A percentile compares a stretch with the other conserved stretches of the same genome.
Evolutionary conservation across 1,284 basidiomycete genomes (phyloP).

Genomic region (Dichomitus squalens): DNA sequence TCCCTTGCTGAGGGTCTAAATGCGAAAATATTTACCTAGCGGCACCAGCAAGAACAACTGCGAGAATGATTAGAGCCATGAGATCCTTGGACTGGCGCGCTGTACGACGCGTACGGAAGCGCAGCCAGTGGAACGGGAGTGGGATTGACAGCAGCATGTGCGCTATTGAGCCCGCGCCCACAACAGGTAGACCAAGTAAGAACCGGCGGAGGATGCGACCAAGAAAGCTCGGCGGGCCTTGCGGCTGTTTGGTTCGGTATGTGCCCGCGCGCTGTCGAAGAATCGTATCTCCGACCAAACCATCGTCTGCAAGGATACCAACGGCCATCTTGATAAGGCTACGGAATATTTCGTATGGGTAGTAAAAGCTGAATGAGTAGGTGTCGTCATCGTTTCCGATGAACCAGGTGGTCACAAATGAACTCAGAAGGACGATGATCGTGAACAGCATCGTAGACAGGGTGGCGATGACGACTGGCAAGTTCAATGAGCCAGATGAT

Average conservation of each 20-base stretch:
- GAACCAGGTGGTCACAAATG: conserved; percentile 71
- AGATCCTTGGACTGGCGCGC: conserved; percentile 58
- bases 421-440: conserved; percentile 66
- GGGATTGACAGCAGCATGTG: conserved; percentile 67
- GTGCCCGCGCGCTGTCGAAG: conserved; percentile 21
- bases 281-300: conserved; percentile 41
- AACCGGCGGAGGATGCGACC: conserved; percentile 64
- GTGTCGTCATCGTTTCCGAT: conserved; percentile 45
- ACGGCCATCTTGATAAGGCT: conserved; percentile 68
- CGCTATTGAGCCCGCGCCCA: conserved; percentile 75
- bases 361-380: conserved; percentile 47
- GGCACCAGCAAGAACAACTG: conserved; percentile 64
- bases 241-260: conserved; percentile 15
- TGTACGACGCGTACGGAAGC: conserved; percentile 58
- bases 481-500: not conserved
- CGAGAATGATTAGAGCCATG: conserved; percentile 62
- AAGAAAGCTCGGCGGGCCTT: conserved; percentile 47
- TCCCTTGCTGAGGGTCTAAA: not conserved
- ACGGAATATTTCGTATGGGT: conserved; percentile 59
- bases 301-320: conserved; percentile 62
- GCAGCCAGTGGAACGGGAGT: conserved; percentile 66
- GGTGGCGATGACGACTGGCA: conserved; percentile 63
- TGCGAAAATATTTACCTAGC: conserved; percentile 49
- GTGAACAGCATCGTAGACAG: conserved; percentile 69
- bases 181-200: conserved; percentile 71